Percentiles rank a stretch among this genome's conserved stretches.
These are phyloP conservation scores for Colletotrichum horii DNA, from an alignment of 2,329 filamentous ascomycete genomes.

Conservation along the genomic window DNA sequence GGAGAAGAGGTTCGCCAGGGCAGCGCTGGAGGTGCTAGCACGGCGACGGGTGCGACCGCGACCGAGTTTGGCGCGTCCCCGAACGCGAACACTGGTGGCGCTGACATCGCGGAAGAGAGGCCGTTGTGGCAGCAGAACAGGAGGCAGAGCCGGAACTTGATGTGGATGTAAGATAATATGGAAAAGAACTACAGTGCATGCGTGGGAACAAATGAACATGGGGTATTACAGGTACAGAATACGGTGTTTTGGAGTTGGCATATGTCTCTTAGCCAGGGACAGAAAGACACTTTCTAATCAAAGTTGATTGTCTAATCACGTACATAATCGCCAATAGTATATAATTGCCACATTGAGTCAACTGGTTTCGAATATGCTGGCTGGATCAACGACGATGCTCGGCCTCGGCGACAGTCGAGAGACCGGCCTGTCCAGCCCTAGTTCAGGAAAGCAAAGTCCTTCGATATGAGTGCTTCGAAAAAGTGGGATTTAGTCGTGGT, in stretches of 20 bases:
- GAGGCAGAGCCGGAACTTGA: conserved; percentile 50
- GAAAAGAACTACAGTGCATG: neutral
- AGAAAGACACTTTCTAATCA: neutral
- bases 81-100: neutral
- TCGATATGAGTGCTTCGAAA: neutral
- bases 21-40: conserved; percentile 27
- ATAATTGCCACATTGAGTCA: neutral
- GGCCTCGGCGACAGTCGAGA: neutral
- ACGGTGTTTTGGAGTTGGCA: conserved; percentile 2
- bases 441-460: fast-evolving
- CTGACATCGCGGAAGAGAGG: conserved; percentile 31
- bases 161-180: conserved; percentile 45
- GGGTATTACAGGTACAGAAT: neutral
- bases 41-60: conserved; percentile 15
- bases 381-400: neutral
- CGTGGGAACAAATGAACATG: neutral
- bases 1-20: conserved; percentile 43
- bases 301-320: neutral
- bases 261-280: neutral
- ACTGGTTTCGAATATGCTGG: fast-evolving
- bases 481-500: neutral
- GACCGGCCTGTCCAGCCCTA: neutral
- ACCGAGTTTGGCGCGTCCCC: neutral
- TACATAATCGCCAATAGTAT: neutral
- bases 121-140: conserved; percentile 62